phyloP scores from a whole-genome alignment of 352 stramenopile species.

The Phytophthora cactorum region DNA sequence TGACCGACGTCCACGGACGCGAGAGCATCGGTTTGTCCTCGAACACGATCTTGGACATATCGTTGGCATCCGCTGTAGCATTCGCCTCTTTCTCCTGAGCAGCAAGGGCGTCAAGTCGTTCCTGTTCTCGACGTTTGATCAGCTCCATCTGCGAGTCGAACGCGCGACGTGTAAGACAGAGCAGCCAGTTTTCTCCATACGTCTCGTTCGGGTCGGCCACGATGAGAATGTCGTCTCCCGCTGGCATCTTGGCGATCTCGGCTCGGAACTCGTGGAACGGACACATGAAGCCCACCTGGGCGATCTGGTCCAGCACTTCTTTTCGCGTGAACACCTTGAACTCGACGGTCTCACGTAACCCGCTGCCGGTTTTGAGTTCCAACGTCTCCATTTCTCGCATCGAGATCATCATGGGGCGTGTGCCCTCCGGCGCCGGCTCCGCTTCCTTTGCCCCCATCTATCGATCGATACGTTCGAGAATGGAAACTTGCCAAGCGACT shows the following conservation, averaged over 20 bases:
- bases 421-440: constrained; percentile 65
- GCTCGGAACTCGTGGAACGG: constrained; percentile 76
- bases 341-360: constrained; percentile 74
- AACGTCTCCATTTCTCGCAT: constrained; percentile 89
- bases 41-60: constrained; percentile 69
- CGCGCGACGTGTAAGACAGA: constrained; percentile 71
- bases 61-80: constrained; percentile 40
- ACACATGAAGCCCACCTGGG: constrained; percentile 83
- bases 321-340: constrained; percentile 76
- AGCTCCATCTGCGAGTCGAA: constrained; percentile 76
- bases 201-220: constrained; percentile 74
- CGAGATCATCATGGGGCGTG: constrained; percentile 83
- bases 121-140: constrained; percentile 54
- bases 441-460: constrained; percentile 44
- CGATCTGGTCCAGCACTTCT: constrained; percentile 78
- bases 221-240: constrained; percentile 77
- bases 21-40: constrained; percentile 76
- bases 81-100: constrained; percentile 36
- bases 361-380: constrained; percentile 79
- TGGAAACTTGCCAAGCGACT: constrained; percentile 16
- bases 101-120: constrained; percentile 52
- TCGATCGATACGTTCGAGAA: neutral
- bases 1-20: constrained; percentile 60
- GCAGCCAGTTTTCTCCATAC: constrained; percentile 88
- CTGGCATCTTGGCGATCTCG: constrained; percentile 67